Evolutionary conservation across 768 basidiomycete species (phyloP).

Genomic region (Dacryopinax primogenitus): DNA sequence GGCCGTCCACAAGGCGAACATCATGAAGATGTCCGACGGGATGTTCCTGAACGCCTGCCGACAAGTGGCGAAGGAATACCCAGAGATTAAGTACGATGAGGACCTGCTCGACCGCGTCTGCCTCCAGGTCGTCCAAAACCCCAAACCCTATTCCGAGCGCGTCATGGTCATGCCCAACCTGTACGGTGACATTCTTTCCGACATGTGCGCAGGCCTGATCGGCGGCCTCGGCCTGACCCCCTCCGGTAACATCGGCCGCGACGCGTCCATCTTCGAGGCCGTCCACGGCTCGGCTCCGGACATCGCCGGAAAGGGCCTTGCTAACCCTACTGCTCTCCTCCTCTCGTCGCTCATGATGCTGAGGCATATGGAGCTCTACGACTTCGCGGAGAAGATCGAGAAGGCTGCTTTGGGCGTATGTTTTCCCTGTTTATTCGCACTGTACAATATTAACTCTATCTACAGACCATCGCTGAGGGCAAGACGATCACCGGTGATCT

Average conservation of each 20-base stretch:
- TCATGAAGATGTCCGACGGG: constrained; percentile 99
- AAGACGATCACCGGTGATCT: constrained; percentile 90
- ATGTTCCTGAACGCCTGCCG: constrained; percentile 99
- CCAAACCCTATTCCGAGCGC: constrained; percentile 80
- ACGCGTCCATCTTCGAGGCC: constrained; percentile 98
- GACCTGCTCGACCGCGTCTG: constrained; percentile 95
- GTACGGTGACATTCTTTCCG: constrained; percentile 88
- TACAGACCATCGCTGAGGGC: constrained; percentile 91
- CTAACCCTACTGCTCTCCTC: constrained; percentile 98
- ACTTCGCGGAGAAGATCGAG: constrained; percentile 80
- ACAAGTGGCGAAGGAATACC: constrained; percentile 90
- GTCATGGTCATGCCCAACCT: constrained; percentile 99
- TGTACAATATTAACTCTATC: not conserved
- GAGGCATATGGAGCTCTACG: constrained; percentile 84
- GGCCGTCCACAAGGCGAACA: constrained; percentile 98
- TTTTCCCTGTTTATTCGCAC: constrained; percentile 12
- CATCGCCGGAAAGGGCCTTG: constrained; percentile 88
- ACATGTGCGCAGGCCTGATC: constrained; percentile 97
- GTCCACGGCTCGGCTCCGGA: constrained; percentile 99
- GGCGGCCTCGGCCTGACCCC: constrained; percentile 95
- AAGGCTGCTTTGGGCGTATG: constrained; percentile 77
- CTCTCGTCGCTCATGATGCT: constrained; percentile 97
- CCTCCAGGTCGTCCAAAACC: constrained; percentile 88
- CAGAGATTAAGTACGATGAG: constrained; percentile 86
- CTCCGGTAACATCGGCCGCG: constrained; percentile 95